Conservation (phyloP, 306 rosid species). For the Macrotyloma uniflorum region DNA sequence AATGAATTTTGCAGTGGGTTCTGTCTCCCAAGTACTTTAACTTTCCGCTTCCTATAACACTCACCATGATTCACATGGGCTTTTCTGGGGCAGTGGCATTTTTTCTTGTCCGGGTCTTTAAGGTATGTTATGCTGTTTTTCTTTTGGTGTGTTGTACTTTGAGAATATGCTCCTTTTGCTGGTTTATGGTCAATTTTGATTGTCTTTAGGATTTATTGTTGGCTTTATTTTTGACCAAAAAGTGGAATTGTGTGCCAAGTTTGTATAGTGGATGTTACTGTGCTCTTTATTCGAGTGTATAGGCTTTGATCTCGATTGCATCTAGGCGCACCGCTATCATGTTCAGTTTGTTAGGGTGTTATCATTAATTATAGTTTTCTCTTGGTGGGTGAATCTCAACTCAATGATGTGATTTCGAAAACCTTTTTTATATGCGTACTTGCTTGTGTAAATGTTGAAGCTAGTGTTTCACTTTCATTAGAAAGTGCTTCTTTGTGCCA, state of each 20-base stretch:
- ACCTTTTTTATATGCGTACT: neutral
- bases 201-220: neutral
- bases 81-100: conserved; percentile 94
- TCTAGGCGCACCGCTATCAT: neutral
- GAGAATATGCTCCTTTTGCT: conserved; percentile 7
- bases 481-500: neutral
- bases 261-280: conserved; percentile 1
- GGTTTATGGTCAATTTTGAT: conserved; percentile 17
- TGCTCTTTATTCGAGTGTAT: conserved; percentile 9
- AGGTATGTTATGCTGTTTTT: conserved; percentile 56
- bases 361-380: neutral
- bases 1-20: conserved; percentile 75
- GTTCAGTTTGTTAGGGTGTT: neutral
- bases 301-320: conserved; percentile 2
- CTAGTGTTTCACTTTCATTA: neutral
- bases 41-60: conserved; percentile 90
- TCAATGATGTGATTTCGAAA: conserved; percentile 11
- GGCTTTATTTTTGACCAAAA: conserved; percentile 4
- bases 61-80: conserved; percentile 97
- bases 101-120: conserved; percentile 85
- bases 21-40: conserved; percentile 91
- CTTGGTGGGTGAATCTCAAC: neutral
- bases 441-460: neutral
- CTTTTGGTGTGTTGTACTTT: neutral
- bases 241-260: neutral